These are phyloP conservation scores for Hordeum vulgare DNA, from an alignment of 176 grass and related monocot genomes.

Conservation along the genomic window MorexV3_pseudomolecules_assembly NC_058520.1:558346338-558346837, in stretches of 20 bases:
- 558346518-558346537: background rate
- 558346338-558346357: no score
- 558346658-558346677: slow-evolving; percentile 52
- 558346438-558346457: no score
- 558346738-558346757: background rate
- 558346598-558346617: background rate
- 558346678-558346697: slow-evolving; percentile 44
- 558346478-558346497: background rate
- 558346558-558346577: background rate
- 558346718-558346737: no score
- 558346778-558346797: background rate
- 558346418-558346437: background rate
- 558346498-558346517: background rate
- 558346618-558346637: background rate
- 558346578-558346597: background rate
- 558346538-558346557: background rate
- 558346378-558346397: background rate
- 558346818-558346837: no score
- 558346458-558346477: background rate
- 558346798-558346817: background rate
- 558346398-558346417: background rate
- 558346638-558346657: background rate
- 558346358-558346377: no score
- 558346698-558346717: slow-evolving; percentile 15
- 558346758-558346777: background rate